Percentiles rank a stretch among this genome's conserved stretches.
phyloP scores from a whole-genome alignment of 257 asterid genomes.

The Solanum rostratum region DNA sequence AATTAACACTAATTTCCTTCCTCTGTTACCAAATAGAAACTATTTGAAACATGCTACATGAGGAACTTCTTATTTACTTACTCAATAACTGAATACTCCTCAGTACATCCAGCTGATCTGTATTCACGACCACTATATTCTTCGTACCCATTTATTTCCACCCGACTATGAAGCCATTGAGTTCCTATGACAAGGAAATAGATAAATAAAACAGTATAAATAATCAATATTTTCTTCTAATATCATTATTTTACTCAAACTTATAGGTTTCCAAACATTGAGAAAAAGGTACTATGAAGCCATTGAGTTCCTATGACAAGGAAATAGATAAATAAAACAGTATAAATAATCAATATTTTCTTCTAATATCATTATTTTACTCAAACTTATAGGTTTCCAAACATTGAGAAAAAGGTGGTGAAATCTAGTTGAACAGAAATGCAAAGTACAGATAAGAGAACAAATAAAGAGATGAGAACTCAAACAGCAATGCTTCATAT shows the following conservation, averaged over 20 bases:
- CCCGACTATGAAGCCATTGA: constrained; percentile 95
- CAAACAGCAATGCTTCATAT: neutral
- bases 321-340: neutral
- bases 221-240: neutral
- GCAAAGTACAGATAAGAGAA: neutral
- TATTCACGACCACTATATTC: constrained; percentile 81
- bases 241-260: neutral
- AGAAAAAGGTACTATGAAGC: constrained; percentile 52
- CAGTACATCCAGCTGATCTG: constrained; percentile 86
- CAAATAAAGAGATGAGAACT: neutral
- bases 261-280: neutral
- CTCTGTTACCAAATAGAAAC: neutral
- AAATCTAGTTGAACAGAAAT: neutral
- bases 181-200: constrained; percentile 42
- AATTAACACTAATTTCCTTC: neutral
- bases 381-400: neutral
- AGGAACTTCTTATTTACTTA: constrained; percentile 23
- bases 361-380: neutral
- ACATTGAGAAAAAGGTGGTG: neutral
- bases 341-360: neutral
- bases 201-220: neutral
- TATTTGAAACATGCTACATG: neutral
- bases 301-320: constrained; percentile 72
- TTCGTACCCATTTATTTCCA: constrained; percentile 80
- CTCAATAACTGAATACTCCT: constrained; percentile 78